Evolutionary conservation across 768 basidiomycete genomes (phyloP), one percentile per base, ranked within the genome.

Genomic region (Leccinum imitatum): DNA sequence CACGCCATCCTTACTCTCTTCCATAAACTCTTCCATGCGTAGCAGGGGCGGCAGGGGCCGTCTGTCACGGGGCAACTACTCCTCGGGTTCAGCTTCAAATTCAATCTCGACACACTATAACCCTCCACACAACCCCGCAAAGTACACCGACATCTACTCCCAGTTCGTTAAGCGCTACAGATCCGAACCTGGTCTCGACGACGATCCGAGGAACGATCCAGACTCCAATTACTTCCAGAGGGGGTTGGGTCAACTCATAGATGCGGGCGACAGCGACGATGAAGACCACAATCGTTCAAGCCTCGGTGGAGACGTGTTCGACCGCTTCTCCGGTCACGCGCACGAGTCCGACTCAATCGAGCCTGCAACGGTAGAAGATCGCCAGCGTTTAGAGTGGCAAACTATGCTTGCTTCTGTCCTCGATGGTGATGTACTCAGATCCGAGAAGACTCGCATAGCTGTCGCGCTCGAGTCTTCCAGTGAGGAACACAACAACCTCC

Each of bases 351-450:
- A 90, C 64, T 79, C 82, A 51, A 81, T 83, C 54, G 81, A 87
- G 59, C 87, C 89, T 25, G 83, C 85, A 46, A 87, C 90, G 2
- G 78, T 81, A 56, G 85, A 90, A 67, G 90, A 93, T 69, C 81
- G 84, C 62, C 91, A 94, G 67, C 81, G 95, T 27, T 74, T 95
- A 52, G 95, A 97, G 74, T 98, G 97, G 97, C 94, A 95, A 74
- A 89, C 89, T 17, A 90, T 98, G 87, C 84, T 98, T 33, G 85
- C 92, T 13, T 96, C 95, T 31, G 96, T 98, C 25, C 81, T 99
- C 50, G 85, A 86, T 31, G 95, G 97, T 10, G 95, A 98, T 67
- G 94, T 99, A 11, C 84, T 99, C 63, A 93, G 90, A 71, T 90
- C 93, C 1, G 97, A 98, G 77, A 97, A 94, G 76, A 91, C 90